phyloP scores from a whole-genome alignment of 441 rosid genomes.

The Heliophila coronopifolia region DNA sequence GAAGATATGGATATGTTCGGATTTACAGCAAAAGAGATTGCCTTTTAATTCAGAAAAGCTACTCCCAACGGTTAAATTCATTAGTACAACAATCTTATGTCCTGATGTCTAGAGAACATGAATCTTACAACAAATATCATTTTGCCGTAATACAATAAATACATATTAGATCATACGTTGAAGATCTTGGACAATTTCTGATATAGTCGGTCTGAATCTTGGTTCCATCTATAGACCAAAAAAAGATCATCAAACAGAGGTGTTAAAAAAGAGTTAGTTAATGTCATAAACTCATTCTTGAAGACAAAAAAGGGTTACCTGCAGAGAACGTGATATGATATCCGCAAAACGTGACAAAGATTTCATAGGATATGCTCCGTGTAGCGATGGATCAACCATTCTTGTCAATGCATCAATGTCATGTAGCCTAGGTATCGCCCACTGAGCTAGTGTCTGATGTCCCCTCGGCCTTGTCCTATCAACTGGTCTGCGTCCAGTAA shows the following conservation, averaged over 20 bases:
- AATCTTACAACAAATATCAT: neutral
- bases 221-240: slow-evolving; percentile 66
- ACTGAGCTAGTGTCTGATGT: slow-evolving; percentile 71
- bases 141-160: neutral
- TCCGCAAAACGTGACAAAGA: slow-evolving; percentile 87
- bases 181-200: slow-evolving; percentile 88
- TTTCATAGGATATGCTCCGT: slow-evolving; percentile 63
- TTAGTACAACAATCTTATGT: no score
- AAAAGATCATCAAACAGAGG: neutral
- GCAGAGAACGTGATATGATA: slow-evolving; percentile 77
- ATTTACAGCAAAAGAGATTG: no score
- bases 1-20: no score
- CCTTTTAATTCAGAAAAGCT: no score
- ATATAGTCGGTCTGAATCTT: slow-evolving; percentile 70
- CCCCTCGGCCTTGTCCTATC: slow-evolving; percentile 73
- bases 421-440: slow-evolving; percentile 85
- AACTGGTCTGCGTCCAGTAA: slow-evolving; percentile 61
- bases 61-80: no score
- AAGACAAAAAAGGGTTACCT: no score
- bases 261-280: neutral
- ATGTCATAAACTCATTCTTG: no score
- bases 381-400: slow-evolving; percentile 74
- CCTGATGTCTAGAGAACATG: slow-evolving; percentile 1
- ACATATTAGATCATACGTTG: slow-evolving; percentile 46
- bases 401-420: slow-evolving; percentile 69